phyloP scores from a whole-genome alignment of 2,329 filamentous ascomycete species.

The Scopulariopsis brevicaulis region DNA sequence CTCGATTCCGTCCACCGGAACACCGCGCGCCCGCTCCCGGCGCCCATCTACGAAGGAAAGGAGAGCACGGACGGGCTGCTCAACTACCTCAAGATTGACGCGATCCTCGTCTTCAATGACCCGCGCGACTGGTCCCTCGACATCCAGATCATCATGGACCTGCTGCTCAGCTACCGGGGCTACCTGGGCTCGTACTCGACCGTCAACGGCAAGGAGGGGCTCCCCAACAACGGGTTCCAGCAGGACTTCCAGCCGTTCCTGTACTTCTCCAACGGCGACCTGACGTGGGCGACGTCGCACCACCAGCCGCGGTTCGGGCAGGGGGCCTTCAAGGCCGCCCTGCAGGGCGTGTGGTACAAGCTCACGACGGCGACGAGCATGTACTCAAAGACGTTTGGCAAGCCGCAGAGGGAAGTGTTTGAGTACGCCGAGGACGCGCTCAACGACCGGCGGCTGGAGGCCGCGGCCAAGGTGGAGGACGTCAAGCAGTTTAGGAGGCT shows the following conservation, averaged over 20 bases:
- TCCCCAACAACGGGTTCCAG: slow-evolving; percentile 71
- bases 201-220: slow-evolving; percentile 52
- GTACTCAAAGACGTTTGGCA: slow-evolving; percentile 62
- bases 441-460: slow-evolving; percentile 40
- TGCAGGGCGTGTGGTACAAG: slow-evolving; percentile 69
- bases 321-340: slow-evolving; percentile 75
- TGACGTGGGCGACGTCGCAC: slow-evolving; percentile 80
- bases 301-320: slow-evolving; percentile 81
- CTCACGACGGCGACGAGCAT: slow-evolving; percentile 55
- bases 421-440: slow-evolving; percentile 72
- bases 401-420: slow-evolving; percentile 70
- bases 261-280: slow-evolving; percentile 83
- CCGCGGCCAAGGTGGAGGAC: slow-evolving; percentile 14
- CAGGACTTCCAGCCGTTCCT: slow-evolving; percentile 68
- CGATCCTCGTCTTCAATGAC: slow-evolving; percentile 90
- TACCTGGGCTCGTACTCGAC: slow-evolving; percentile 68
- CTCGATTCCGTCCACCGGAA: slow-evolving; percentile 49
- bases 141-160: slow-evolving; percentile 70
- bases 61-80: slow-evolving; percentile 33
- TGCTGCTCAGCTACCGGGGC: slow-evolving; percentile 69
- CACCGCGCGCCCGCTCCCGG: slow-evolving; percentile 46
- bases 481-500: slow-evolving; percentile 30
- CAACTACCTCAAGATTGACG: slow-evolving; percentile 57
- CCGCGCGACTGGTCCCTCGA: slow-evolving; percentile 94
- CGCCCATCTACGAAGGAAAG: slow-evolving; percentile 27